phyloP scores from a whole-genome alignment of 2,329 filamentous ascomycete genomes.

The Penicillium sumatraense region DNA sequence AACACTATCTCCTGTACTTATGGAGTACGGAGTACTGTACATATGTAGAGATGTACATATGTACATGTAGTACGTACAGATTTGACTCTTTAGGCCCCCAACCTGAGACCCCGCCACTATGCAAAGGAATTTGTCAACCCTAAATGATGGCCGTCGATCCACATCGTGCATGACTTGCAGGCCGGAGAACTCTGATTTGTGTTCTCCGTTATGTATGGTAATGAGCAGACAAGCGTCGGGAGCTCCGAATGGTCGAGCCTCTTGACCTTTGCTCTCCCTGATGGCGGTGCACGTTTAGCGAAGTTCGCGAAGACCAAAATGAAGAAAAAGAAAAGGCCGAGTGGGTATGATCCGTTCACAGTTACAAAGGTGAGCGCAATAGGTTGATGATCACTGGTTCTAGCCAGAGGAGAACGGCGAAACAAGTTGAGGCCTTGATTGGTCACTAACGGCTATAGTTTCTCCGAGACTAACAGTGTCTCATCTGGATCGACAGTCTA shows the following conservation, averaged over 20 bases:
- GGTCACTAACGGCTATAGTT: neutral
- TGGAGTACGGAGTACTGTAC: neutral
- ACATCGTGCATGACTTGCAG: constrained; percentile 23
- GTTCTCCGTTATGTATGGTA: constrained; percentile 26
- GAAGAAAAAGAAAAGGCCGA: too few species aligned
- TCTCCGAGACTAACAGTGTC: constrained; percentile 9
- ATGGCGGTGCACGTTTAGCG: neutral
- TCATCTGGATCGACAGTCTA: constrained; percentile 2
- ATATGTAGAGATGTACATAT: neutral
- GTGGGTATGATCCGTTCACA: too few species aligned
- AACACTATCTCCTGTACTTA: neutral
- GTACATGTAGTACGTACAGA: neutral
- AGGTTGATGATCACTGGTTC: neutral
- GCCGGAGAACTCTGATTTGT: constrained; percentile 14
- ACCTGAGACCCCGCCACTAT: constrained; percentile 10
- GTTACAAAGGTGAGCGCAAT: too few species aligned
- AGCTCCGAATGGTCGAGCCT: neutral
- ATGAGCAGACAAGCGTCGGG: constrained; percentile 1
- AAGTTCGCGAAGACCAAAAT: too few species aligned
- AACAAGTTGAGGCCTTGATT: neutral
- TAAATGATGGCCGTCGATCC: constrained; percentile 8
- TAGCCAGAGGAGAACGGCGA: neutral
- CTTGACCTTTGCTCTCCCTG: neutral
- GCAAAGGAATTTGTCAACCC: constrained; percentile 16
- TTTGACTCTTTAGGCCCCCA: constrained; percentile 1